A percentile compares a stretch with the other conserved stretches of the same genome.
These are phyloP conservation scores for Urostyla sp. DNA, from an alignment of 73 alveolate species.

Conservation along the genomic window DNA sequence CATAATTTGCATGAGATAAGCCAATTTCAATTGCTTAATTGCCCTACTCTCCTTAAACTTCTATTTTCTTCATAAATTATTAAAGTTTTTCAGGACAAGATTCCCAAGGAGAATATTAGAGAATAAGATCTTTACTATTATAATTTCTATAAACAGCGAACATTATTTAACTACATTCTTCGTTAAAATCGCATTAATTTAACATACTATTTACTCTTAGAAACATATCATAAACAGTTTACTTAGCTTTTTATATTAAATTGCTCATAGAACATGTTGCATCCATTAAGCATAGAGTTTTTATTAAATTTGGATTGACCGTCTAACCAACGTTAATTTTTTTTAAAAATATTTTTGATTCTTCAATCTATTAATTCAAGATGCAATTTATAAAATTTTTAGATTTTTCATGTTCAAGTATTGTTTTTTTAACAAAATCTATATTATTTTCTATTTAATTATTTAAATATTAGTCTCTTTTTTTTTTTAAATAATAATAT, in stretches of 20 bases:
- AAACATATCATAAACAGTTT: not conserved
- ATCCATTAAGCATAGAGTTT: slow-evolving; percentile 1
- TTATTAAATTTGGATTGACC: not conserved
- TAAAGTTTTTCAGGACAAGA: not conserved
- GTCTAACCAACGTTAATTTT: too few relatives aligned
- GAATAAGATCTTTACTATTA: not conserved
- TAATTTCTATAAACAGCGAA: not conserved
- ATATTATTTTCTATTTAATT: too few relatives aligned
- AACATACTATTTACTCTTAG: not conserved
- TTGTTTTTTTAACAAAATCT: too few relatives aligned
- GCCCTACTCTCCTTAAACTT: not conserved
- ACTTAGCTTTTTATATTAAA: not conserved
- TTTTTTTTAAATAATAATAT: not conserved
- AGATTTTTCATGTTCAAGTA: too few relatives aligned
- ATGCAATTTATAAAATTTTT: too few relatives aligned
- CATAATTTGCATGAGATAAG: not conserved
- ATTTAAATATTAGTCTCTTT: too few relatives aligned
- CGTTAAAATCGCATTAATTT: not conserved
- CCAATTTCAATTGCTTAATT: slow-evolving; percentile 1
- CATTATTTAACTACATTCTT: not conserved
- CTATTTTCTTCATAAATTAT: not conserved
- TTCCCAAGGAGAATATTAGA: not conserved
- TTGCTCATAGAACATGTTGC: not conserved
- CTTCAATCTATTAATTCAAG: too few relatives aligned
- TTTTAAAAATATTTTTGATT: too few relatives aligned